Base-by-base conservation (phyloP, 257 asterid genomes). In the Scutellaria barbata region DNA sequence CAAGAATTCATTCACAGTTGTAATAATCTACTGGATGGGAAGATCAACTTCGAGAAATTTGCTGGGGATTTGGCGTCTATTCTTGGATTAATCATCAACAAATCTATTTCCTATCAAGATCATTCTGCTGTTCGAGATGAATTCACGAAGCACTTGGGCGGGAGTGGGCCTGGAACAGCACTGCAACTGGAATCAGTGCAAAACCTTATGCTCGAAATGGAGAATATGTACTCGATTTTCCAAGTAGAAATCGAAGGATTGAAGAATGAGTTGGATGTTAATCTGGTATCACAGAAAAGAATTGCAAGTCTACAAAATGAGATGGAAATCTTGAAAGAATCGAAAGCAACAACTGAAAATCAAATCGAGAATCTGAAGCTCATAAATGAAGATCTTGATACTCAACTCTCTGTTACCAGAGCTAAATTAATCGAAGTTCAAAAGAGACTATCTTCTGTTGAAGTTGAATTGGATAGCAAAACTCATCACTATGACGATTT, bases 401-500 rank as follows among this genome's bases (percentile, higher is more conserved):
- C 92, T 13, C 95, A 86, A 71, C 85, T 93, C 59, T 79, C 41
- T 8, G 85, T 86, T 58, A 68, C 87, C 16, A 86, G 63, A 74
- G 80, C 74, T 60, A 75, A 82, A 48, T 76, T 84, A 17, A 81
- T 81, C 48, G 92, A 86, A 68, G 74, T 76, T 66, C 76, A 79
- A 1, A 84, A 73, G 73, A 94, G 85, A 80, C n/a, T 89, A 47
- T 82, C 91, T 5, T 86, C 94, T 48, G 82, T 82, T 40, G 90
- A 91, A 76, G 86, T 86, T 5, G 96, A 89, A 68, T 56, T 90
- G 79, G 97, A 94, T 37, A 76, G 81, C 40, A 94, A 82, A 81
- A 81, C 64, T 13, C 92, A 80, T 12, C 75, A 81, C 57, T 94
- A 92, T 70, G 86, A 86, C 68, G 96, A 90, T 62, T 60, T 94